Percentiles rank a stretch among this genome's conserved stretches.
Conservation (phyloP, 106 monocot genomes). For the Dendrobium officinale region DNA sequence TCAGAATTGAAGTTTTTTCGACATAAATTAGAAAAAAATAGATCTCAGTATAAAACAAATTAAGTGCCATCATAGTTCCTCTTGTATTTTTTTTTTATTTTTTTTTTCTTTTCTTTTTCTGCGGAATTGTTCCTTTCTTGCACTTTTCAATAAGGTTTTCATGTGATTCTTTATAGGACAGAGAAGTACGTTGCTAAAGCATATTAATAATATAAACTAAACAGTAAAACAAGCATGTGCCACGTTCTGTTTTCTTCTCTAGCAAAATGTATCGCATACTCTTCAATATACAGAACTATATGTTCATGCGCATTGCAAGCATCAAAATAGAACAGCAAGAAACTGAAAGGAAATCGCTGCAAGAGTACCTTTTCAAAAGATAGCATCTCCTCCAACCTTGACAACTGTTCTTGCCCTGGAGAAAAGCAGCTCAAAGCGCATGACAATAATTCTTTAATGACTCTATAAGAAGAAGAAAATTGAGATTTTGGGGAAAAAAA, state of each 20-base stretch:
- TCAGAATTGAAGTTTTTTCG: too few relatives aligned
- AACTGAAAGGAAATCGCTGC: background rate
- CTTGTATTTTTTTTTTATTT: too few relatives aligned
- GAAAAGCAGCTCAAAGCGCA: background rate
- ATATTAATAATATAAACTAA: background rate
- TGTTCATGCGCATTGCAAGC: background rate
- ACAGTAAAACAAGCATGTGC: background rate
- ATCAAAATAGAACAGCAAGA: background rate
- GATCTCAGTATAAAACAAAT: background rate
- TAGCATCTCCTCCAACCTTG: slow-evolving; percentile 10
- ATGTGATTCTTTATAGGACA: background rate
- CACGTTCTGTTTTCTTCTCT: background rate
- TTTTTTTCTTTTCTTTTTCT: too few relatives aligned
- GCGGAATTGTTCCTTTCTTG: background rate
- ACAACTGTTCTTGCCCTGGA: background rate
- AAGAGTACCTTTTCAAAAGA: slow-evolving; percentile 8
- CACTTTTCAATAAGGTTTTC: background rate
- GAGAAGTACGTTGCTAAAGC: background rate
- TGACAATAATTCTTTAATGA: slow-evolving; percentile 2
- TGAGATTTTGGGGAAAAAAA: background rate
- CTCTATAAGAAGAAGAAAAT: slow-evolving; percentile 5
- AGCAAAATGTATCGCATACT: background rate
- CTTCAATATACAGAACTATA: background rate
- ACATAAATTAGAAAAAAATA: too few relatives aligned
- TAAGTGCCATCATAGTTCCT: background rate